Conservation (phyloP, 2,329 filamentous ascomycete genomes). For the Pseudogymnoascus pannorum region DNA sequence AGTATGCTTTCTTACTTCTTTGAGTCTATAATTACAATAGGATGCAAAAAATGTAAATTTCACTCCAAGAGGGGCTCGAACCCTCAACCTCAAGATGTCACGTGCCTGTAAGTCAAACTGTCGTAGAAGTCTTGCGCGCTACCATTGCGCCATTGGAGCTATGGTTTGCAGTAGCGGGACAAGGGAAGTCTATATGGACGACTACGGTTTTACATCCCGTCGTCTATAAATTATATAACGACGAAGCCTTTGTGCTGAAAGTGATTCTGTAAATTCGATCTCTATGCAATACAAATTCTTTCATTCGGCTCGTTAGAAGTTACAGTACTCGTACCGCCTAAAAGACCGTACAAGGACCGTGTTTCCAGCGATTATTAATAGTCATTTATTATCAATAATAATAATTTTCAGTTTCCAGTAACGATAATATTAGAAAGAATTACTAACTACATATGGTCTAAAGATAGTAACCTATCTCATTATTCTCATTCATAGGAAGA, state of each 20-base stretch:
- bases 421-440: too few species aligned
- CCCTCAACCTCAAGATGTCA: constrained; percentile 4
- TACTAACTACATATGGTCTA: too few species aligned
- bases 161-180: not conserved
- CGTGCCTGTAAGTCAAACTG: not conserved
- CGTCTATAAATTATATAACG: not conserved
- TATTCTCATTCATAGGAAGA: too few species aligned
- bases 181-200: not conserved
- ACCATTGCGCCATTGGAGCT: constrained; percentile 6
- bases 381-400: too few species aligned
- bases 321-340: too few species aligned
- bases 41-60: not conserved
- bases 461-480: too few species aligned
- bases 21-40: not conserved
- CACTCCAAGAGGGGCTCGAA: constrained; percentile 7
- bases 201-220: not conserved
- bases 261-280: not conserved
- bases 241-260: too few species aligned
- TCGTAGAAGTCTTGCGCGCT: constrained; percentile 5
- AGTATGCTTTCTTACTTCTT: not conserved
- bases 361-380: too few species aligned
- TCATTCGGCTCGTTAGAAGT: not conserved
- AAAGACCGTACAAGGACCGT: too few species aligned
- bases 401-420: too few species aligned
- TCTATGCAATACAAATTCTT: not conserved